These are phyloP conservation scores for Tirmania nivea DNA, from an alignment of 495 filamentous ascomycete genomes.

Conservation along the genomic window DNA sequence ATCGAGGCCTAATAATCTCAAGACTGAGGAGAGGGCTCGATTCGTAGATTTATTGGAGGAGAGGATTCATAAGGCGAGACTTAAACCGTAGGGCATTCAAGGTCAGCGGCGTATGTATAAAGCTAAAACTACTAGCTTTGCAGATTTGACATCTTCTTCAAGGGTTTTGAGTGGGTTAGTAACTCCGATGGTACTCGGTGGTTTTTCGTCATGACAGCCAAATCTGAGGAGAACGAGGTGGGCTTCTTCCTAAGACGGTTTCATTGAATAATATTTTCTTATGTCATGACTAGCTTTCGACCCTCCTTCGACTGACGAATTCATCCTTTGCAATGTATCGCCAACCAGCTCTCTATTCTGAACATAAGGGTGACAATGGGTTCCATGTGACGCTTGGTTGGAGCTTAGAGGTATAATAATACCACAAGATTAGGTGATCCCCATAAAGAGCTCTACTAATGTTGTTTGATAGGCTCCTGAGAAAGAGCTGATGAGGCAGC, in stretches of 20 bases:
- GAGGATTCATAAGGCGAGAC: constrained; percentile 10
- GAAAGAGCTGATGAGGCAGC: constrained; percentile 20
- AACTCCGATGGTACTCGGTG: constrained; percentile 59
- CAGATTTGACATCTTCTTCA: constrained; percentile 29
- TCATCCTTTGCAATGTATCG: constrained; percentile 31
- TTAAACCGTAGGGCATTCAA: constrained; percentile 22
- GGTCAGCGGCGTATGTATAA: not conserved
- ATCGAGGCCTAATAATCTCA: constrained; percentile 48
- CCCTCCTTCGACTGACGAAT: constrained; percentile 45
- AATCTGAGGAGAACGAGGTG: constrained; percentile 19
- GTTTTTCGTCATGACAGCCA: constrained; percentile 55
- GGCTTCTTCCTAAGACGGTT: not conserved
- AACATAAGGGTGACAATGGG: constrained; percentile 26
- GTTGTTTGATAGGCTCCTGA: not conserved
- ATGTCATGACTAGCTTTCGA: constrained; percentile 28
- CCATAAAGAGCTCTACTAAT: too few species aligned
- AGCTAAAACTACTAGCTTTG: constrained; percentile 23
- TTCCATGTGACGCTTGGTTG: constrained; percentile 76
- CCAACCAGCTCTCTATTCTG: constrained; percentile 51
- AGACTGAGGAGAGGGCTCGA: constrained; percentile 37
- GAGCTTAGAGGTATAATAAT: constrained; percentile 26
- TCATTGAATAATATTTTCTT: not conserved
- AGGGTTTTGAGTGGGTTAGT: constrained; percentile 41
- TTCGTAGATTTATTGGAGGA: constrained; percentile 33
- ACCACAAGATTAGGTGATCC: too few species aligned